Evolutionary conservation across 129 eudicot genomes (phyloP), one percentile per base, ranked within the genome.

Genomic region (Artemisia tridentata): DNA sequence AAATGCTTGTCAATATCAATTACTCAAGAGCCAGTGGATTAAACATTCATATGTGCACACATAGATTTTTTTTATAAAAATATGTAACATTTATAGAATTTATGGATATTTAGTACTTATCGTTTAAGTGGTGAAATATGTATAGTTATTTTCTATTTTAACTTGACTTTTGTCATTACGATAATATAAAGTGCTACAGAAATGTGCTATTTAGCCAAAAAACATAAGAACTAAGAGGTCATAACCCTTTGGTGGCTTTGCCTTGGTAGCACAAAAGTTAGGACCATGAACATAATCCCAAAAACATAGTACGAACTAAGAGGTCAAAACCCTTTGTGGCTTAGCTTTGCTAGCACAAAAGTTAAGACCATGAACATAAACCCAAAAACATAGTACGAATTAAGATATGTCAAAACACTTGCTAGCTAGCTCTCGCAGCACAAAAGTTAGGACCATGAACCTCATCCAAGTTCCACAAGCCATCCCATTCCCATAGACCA

Each of bases 401-500:
- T 51, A 12, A 51, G 56, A 15, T 7, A 10, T 7, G 2, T 23
- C 25, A 23, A 23, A 51, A 51, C 56, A 61, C 20, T 67, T 12
- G 68, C 59, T 74, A 74, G 61, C 69, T 74, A 65, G 56, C 66
- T 65, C 27, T 56, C 25, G 80, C 63, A 68, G 48, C 49, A 68
- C 19, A 38, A 48, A 69, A 68, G 47, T 68, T 62, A 61, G 55
- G 38, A 51, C 81, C 87, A 82, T 80, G 71, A 19, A 74, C 8
- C 75, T 85, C 91, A 46, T 88, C 91, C 74, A 85, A 15, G 80
- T 76, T 81, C 91, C 96, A 85, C 74, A 83, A 62, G 9, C 73
- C 84, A 65, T 85, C 91, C 96, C 91, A 88, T 12, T 85, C 91
- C 96, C 91, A 88, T 12, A 76, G 52, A 55, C 65, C 75, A n/a